phyloP scores from a whole-genome alignment of 2,329 filamentous ascomycete species.

The Phyllosticta citriasiana region DNA sequence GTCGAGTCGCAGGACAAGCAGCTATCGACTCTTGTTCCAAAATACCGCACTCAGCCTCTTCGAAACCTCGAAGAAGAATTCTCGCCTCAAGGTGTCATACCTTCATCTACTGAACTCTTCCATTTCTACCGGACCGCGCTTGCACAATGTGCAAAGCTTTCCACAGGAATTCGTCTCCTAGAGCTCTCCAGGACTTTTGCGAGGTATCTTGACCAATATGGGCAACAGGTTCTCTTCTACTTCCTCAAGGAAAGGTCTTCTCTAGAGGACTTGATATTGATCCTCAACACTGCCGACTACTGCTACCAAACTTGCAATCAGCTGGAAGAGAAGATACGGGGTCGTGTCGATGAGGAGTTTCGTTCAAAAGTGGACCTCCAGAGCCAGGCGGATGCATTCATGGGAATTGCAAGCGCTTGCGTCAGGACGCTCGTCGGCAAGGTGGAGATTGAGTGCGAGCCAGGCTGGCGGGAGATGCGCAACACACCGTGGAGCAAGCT shows the following conservation, averaged over 20 bases:
- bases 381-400: conserved; percentile 86
- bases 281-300: conserved; percentile 95
- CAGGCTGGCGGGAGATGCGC: conserved; percentile 91
- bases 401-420: conserved; percentile 84
- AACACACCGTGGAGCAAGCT: conserved; percentile 93
- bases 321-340: conserved; percentile 88
- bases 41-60: conserved; percentile 74
- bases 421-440: conserved; percentile 75
- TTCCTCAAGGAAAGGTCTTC: conserved; percentile 54
- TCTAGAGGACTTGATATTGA: conserved; percentile 70
- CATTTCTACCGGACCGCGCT: conserved; percentile 91
- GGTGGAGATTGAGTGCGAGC: conserved; percentile 73
- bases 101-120: conserved; percentile 92
- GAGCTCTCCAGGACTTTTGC: conserved; percentile 79
- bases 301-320: conserved; percentile 91
- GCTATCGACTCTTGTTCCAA: conserved; percentile 72
- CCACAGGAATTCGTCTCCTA: conserved; percentile 75
- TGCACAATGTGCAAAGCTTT: conserved; percentile 91
- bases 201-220: conserved; percentile 91
- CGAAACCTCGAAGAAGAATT: conserved; percentile 84
- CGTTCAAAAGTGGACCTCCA: conserved; percentile 71
- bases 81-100: conserved; percentile 76
- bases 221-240: conserved; percentile 78
- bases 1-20: conserved; percentile 93
- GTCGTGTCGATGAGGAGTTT: conserved; percentile 73